phyloP scores from a whole-genome alignment of 352 stramenopile species.

The Pythium folliculosum region DNA sequence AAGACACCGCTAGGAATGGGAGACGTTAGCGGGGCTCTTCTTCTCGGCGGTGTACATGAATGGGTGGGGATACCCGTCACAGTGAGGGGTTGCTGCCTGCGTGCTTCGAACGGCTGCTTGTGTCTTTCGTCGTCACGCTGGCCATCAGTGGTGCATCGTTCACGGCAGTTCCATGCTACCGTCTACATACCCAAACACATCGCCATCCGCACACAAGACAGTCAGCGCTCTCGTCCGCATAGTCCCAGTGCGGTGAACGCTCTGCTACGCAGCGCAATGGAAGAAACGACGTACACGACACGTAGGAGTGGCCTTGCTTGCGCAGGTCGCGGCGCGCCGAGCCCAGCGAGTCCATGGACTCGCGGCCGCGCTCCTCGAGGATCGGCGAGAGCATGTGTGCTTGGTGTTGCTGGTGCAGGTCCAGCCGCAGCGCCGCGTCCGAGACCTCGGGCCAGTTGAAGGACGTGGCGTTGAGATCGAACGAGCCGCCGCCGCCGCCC shows the following conservation, averaged over 20 bases:
- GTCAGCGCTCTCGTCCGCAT: too few relatives aligned
- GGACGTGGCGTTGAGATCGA: background rate
- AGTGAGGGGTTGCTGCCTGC: too few relatives aligned
- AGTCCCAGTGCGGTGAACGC: too few relatives aligned
- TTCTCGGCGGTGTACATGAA: too few relatives aligned
- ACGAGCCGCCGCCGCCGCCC: too few relatives aligned
- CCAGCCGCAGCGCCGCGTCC: background rate
- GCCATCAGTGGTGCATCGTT: background rate
- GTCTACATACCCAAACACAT: constrained; percentile 20
- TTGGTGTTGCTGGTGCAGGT: constrained; percentile 20
- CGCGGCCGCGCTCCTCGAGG: constrained; percentile 56
- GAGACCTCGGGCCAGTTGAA: constrained; percentile 44
- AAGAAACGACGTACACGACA: constrained; percentile 23
- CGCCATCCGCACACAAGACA: background rate
- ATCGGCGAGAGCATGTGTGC: constrained; percentile 71
- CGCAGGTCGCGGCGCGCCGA: constrained; percentile 20
- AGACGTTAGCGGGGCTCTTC: too few relatives aligned
- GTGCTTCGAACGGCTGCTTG: too few relatives aligned
- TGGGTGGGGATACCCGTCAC: too few relatives aligned
- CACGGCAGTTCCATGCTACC: constrained; percentile 23
- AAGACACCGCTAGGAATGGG: too few relatives aligned
- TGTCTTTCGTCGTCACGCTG: too few relatives aligned
- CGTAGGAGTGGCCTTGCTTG: constrained; percentile 9
- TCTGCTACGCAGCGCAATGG: too few relatives aligned
- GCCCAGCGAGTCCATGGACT: constrained; percentile 28